phyloP scores from a whole-genome alignment of 2,329 filamentous ascomycete genomes.

The Hortaea sp. region DNA sequence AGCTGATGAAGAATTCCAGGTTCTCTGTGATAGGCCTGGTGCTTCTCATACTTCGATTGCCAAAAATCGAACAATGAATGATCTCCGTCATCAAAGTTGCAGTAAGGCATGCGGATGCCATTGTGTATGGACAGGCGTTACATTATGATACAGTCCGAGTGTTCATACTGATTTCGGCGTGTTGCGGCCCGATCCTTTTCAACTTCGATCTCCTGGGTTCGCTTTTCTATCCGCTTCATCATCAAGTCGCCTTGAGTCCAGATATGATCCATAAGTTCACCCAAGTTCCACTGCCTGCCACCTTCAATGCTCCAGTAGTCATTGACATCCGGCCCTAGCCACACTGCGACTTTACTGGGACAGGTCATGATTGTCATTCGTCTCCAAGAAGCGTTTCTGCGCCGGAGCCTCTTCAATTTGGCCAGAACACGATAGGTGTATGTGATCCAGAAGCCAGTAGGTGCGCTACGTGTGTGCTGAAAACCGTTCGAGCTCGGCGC shows the following conservation, averaged over 20 bases:
- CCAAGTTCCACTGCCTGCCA: not conserved
- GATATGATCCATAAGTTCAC: not conserved
- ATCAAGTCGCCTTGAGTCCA: not conserved
- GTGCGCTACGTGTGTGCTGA: not conserved
- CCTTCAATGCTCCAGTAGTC: not conserved
- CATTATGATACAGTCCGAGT: not conserved
- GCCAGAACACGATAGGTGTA: not conserved
- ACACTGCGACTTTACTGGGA: not conserved
- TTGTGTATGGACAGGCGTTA: not conserved
- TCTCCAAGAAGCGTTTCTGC: not conserved
- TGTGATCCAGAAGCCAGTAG: not conserved
- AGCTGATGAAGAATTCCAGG: too few relatives aligned
- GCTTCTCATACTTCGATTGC: too few relatives aligned
- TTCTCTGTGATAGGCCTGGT: too few relatives aligned
- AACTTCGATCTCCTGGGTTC: not conserved
- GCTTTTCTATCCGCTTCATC: not conserved
- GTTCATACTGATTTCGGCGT: not conserved
- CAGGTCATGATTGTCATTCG: not conserved
- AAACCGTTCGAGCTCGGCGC: not conserved
- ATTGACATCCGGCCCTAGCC: not conserved
- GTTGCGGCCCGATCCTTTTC: not conserved
- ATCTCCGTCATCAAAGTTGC: too few relatives aligned
- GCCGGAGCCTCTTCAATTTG: not conserved
- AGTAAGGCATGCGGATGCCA: too few relatives aligned
- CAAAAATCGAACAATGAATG: too few relatives aligned